Evolutionary conservation across 306 rosid species (phyloP).

Genomic region (Prunus mume): DNA sequence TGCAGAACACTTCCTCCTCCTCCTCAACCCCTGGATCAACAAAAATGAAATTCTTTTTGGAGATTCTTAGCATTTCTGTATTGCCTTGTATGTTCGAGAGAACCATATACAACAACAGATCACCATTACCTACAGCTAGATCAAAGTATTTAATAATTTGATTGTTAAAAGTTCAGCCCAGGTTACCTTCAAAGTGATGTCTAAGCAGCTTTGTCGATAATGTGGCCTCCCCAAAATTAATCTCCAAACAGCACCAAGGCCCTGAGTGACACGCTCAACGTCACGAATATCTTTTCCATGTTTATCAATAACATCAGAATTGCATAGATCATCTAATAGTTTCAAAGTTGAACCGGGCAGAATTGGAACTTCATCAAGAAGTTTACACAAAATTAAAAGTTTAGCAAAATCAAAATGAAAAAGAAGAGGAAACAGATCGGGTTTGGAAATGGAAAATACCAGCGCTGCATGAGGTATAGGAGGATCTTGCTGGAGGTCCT

Average conservation of each 20-base stretch:
- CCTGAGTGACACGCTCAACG: slow-evolving; percentile 93
- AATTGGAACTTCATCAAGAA: slow-evolving; percentile 90
- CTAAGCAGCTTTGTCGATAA: slow-evolving; percentile 80
- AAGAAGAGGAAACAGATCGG: neutral
- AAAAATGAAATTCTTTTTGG: neutral
- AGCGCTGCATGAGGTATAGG: slow-evolving; percentile 79
- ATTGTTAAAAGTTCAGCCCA: slow-evolving; percentile 10
- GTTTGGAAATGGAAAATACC: slow-evolving; percentile 25
- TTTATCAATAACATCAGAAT: slow-evolving; percentile 56
- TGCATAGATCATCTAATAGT: slow-evolving; percentile 76
- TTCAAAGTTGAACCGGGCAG: slow-evolving; percentile 74
- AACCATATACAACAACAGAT: slow-evolving; percentile 8
- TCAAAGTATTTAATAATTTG: neutral
- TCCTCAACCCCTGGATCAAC: neutral
- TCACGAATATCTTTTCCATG: slow-evolving; percentile 72
- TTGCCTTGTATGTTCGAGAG: slow-evolving; percentile 6
- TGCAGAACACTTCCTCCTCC: neutral
- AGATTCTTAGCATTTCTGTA: neutral
- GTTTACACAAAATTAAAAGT: slow-evolving; percentile 14
- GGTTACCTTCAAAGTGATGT: slow-evolving; percentile 77
- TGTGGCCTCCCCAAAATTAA: slow-evolving; percentile 88
- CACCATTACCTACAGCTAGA: neutral
- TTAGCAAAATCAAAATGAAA: neutral
- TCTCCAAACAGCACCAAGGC: slow-evolving; percentile 97
- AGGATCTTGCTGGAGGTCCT: slow-evolving; percentile 69